These are phyloP conservation scores for Kuraishia piskuri DNA, from an alignment of 805 yeast species.

Conservation along the genomic window DNA sequence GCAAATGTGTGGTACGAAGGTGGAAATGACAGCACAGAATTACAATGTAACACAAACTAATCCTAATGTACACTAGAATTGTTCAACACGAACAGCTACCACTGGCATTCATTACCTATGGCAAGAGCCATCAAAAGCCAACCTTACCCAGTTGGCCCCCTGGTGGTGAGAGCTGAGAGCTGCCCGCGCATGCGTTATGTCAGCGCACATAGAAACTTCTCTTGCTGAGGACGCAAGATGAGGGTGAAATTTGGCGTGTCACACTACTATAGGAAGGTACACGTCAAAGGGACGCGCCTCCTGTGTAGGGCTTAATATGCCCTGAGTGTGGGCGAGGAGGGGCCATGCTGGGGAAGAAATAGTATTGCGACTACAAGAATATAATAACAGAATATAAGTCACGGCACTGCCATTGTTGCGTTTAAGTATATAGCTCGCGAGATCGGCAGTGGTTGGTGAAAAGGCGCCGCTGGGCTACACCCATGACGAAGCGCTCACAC, in stretches of 20 bases:
- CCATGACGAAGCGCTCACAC: background rate
- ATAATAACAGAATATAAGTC: background rate
- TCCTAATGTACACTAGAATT: too few relatives aligned
- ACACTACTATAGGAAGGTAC: background rate
- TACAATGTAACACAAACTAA: too few relatives aligned
- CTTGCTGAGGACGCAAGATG: background rate
- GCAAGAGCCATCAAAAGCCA: too few relatives aligned
- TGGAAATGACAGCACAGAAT: too few relatives aligned
- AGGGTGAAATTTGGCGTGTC: background rate
- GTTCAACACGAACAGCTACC: too few relatives aligned
- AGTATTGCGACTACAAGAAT: too few relatives aligned
- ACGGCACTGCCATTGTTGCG: background rate
- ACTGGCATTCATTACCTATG: too few relatives aligned
- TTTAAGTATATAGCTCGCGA: background rate
- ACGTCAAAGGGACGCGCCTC: background rate
- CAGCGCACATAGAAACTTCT: background rate
- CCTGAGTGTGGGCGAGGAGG: too few relatives aligned
- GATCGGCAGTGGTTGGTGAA: background rate
- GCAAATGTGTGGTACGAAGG: too few relatives aligned
- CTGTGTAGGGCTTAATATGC: background rate
- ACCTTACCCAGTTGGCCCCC: background rate
- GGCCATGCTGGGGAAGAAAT: too few relatives aligned
- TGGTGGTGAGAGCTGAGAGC: background rate
- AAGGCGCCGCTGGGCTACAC: background rate
- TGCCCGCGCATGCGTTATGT: background rate